Evolutionary conservation across 495 filamentous ascomycete genomes (phyloP).

Genomic region (Penicillium cataractarum): DNA sequence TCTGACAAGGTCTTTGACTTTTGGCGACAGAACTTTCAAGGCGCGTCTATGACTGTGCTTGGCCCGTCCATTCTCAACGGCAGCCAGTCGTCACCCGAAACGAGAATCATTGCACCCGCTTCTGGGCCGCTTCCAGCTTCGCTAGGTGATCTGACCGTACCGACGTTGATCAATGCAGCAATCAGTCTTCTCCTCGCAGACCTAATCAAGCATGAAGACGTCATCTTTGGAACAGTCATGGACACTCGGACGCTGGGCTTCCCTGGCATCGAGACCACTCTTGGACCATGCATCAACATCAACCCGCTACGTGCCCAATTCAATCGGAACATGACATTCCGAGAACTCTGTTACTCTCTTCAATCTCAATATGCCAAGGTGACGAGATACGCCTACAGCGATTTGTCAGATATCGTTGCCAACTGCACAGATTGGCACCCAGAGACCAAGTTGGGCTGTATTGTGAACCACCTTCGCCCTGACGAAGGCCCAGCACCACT

Average conservation of each 20-base stretch:
- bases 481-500: not conserved
- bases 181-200: not conserved
- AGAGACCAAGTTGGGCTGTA: not conserved
- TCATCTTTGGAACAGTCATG: not conserved
- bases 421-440: not conserved
- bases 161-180: not conserved
- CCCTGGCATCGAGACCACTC: not conserved
- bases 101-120: not conserved
- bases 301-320: not conserved
- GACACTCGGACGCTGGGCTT: not conserved
- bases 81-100: not conserved
- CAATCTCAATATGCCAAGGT: not conserved
- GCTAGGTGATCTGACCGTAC: not conserved
- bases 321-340: not conserved
- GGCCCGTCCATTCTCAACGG: not conserved
- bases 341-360: not conserved
- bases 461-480: not conserved
- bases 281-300: not conserved
- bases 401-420: not conserved
- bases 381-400: not conserved
- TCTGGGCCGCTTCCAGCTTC: not conserved
- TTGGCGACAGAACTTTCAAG: not conserved
- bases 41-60: not conserved
- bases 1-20: not conserved
- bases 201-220: not conserved